Evolutionary conservation across 2,329 filamentous ascomycete genomes (phyloP).

Genomic region (Cladosporium sp.): DNA sequence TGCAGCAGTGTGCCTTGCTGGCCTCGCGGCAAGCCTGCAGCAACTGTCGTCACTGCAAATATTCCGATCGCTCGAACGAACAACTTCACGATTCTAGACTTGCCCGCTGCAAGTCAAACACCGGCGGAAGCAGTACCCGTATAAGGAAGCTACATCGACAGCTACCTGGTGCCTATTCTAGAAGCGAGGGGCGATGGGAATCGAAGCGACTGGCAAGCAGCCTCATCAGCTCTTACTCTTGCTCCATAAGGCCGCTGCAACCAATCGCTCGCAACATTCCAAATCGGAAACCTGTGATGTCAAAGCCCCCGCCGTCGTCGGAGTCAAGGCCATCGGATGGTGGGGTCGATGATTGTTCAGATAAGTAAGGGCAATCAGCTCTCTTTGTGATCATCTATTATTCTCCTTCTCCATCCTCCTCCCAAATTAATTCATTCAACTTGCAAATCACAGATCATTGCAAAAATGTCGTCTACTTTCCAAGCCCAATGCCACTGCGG

Average conservation of each 20-base stretch:
- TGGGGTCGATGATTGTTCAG: slow-evolving; percentile 14
- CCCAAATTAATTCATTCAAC: background rate
- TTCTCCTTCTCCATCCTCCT: background rate
- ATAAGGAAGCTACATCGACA: background rate
- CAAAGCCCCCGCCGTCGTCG: slow-evolving; percentile 9
- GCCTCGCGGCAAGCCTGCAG: background rate
- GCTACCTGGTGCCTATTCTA: background rate
- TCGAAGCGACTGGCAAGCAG: background rate
- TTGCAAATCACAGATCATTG: background rate
- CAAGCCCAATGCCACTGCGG: slow-evolving; percentile 59
- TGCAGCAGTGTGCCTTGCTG: background rate
- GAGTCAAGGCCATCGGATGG: slow-evolving; percentile 8
- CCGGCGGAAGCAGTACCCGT: background rate
- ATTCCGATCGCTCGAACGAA: background rate
- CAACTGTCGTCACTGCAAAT: background rate
- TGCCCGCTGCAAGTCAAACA: background rate
- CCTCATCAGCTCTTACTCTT: background rate
- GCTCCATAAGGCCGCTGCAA: background rate
- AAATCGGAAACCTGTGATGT: slow-evolving; percentile 13
- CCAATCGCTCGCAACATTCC: slow-evolving; percentile 15
- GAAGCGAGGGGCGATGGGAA: background rate
- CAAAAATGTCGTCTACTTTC: slow-evolving; percentile 33
- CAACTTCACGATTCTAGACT: background rate
- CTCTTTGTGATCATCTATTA: background rate
- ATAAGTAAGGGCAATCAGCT: slow-evolving; percentile 1